Conservation (phyloP, 2,329 filamentous ascomycete genomes). For the Penicillium janthinellum region DNA sequence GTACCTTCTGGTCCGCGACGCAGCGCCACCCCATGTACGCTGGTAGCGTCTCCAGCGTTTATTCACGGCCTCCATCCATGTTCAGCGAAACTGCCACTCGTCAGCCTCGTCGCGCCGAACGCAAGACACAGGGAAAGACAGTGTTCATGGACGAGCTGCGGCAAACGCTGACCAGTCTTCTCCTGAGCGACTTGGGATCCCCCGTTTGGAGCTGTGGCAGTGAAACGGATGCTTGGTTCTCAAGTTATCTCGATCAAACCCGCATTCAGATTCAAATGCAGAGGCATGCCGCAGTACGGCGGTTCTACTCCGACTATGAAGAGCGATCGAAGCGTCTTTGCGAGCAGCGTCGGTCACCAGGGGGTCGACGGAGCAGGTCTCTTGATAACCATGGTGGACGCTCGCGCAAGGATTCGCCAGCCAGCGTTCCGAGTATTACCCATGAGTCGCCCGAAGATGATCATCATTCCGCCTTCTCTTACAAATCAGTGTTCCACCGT, state of each 20-base stretch:
- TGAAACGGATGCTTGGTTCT: constrained; percentile 89
- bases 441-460: constrained; percentile 14
- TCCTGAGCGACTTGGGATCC: constrained; percentile 86
- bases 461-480: constrained; percentile 64
- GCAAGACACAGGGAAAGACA: constrained; percentile 66
- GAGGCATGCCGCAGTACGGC: constrained; percentile 41
- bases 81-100: constrained; percentile 41
- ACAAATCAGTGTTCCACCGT: constrained; percentile 75
- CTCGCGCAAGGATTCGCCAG: constrained; percentile 3
- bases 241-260: constrained; percentile 54
- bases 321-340: constrained; percentile 31
- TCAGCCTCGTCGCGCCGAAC: constrained; percentile 37
- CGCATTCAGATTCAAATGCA: constrained; percentile 46
- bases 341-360: constrained; percentile 24
- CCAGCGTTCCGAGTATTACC: constrained; percentile 27
- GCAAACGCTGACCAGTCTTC: constrained; percentile 76
- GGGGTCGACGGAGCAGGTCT: constrained; percentile 39
- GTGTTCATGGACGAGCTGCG: constrained; percentile 77
- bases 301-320: constrained; percentile 42
- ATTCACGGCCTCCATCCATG: constrained; percentile 47
- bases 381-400: constrained; percentile 28
- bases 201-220: constrained; percentile 85
- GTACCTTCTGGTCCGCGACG: constrained; percentile 89
- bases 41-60: constrained; percentile 61
- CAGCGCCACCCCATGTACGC: constrained; percentile 68